Evolutionary conservation across 495 filamentous ascomycete genomes (phyloP).

Genomic region (Lepidopterella palustris): DNA sequence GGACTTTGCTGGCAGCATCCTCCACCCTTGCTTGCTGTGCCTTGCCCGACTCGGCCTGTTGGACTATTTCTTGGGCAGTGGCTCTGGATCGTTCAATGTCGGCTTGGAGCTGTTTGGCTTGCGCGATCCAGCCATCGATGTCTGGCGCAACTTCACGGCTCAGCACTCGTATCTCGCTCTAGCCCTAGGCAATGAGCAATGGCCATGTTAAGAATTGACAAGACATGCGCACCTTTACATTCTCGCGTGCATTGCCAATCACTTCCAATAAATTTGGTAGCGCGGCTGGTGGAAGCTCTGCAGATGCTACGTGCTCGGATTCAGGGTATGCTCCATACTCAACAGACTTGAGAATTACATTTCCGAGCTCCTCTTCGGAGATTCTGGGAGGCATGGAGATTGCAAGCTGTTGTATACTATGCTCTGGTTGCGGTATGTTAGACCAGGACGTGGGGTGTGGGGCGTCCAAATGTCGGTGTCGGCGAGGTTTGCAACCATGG

Average conservation of each 20-base stretch:
- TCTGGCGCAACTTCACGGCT: constrained; percentile 70
- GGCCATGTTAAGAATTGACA: neutral
- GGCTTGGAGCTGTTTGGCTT: constrained; percentile 73
- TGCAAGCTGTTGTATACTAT: neutral
- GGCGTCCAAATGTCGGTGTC: neutral
- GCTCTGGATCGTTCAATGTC: constrained; percentile 70
- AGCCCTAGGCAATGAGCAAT: constrained; percentile 5
- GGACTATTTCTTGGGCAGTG: constrained; percentile 68
- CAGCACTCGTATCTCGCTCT: constrained; percentile 64
- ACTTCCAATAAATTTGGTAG: constrained; percentile 58
- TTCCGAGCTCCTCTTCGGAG: constrained; percentile 45
- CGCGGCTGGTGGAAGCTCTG: constrained; percentile 50
- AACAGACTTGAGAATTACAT: constrained; percentile 66
- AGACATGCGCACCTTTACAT: constrained; percentile 55
- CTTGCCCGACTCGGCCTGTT: constrained; percentile 59
- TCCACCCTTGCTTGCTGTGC: constrained; percentile 52
- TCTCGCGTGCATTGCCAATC: constrained; percentile 57
- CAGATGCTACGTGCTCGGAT: constrained; percentile 58
- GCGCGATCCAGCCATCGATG: constrained; percentile 74
- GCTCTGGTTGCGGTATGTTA: too few species aligned
- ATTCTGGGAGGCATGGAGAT: constrained; percentile 13
- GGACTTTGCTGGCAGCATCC: constrained; percentile 62
- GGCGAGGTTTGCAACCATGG: neutral
- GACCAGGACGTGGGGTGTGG: neutral
- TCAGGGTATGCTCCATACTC: constrained; percentile 68